Percentiles rank a stretch among this genome's conserved stretches.
These are phyloP conservation scores for Xanthoconium stramineum DNA, from an alignment of 768 basidiomycete species.

Conservation along the genomic window DNA sequence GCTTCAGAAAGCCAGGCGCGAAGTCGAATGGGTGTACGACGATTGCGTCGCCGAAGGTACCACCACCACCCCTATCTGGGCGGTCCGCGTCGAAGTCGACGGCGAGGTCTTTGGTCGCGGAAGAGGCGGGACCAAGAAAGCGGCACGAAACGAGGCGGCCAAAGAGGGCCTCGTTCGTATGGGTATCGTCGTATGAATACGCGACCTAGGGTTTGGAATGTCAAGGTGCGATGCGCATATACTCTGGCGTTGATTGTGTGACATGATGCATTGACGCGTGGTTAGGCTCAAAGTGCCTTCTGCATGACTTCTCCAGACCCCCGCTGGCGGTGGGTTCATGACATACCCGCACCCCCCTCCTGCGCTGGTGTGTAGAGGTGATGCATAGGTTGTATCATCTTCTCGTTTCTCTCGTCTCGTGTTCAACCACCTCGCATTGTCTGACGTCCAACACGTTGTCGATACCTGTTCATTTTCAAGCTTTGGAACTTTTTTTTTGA, in stretches of 20 bases:
- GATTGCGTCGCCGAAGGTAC: constrained; percentile 45
- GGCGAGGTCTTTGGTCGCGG: constrained; percentile 60
- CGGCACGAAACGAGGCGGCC: constrained; percentile 78
- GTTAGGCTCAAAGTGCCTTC: constrained; percentile 22
- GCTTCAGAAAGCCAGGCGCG: constrained; percentile 53
- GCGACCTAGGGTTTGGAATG: not conserved
- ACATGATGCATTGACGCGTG: not conserved
- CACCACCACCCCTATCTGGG: constrained; percentile 76
- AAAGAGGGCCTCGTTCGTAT: constrained; percentile 64
- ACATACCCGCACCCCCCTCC: constrained; percentile 28
- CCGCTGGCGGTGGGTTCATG: constrained; percentile 42
- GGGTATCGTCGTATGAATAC: constrained; percentile 46
- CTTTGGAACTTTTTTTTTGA: too few relatives aligned
- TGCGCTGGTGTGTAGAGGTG: constrained; percentile 63
- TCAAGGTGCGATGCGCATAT: constrained; percentile 13
- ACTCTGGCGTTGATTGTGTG: not conserved
- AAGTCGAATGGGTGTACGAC: constrained; percentile 71
- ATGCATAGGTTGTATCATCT: constrained; percentile 36
- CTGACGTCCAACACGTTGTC: not conserved
- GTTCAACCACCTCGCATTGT: constrained; percentile 1
- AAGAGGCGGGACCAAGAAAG: constrained; percentile 72
- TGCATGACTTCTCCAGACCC: constrained; percentile 57
- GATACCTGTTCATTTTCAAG: not conserved
- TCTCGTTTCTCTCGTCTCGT: not conserved
- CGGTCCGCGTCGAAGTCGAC: constrained; percentile 60